Base-by-base conservation (phyloP, 1,284 basidiomycete genomes). In the Sporisorium sorghi region DNA sequence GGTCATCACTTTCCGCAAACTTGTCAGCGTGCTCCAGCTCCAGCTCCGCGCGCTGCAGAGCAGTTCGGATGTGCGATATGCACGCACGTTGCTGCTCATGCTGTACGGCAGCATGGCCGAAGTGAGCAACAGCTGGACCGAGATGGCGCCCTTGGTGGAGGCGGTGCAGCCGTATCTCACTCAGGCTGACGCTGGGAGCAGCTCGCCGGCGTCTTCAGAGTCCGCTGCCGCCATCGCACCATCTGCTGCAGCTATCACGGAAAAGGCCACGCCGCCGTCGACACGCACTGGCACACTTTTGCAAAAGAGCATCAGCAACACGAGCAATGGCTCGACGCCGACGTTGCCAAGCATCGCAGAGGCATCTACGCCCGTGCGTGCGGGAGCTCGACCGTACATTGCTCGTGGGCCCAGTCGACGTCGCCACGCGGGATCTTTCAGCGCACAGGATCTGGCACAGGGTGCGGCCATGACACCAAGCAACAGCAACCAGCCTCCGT, bases 31-130 rank as follows among this genome's bases (percentile, higher is more conserved):
- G 47, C 87, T 97, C 37, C 87, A 90, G 44, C 86, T 94, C 30
- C 94, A 97, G 84, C 88, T 96, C 56, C 91, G 91, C 78, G 85
- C 85, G 8, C 77, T 95, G 49, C 84, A 85, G 21, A 89, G 90
- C 23, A 88, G 89, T 49, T 91, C 92, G 64, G 95, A 99, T 83
- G 89, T 91, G 23, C 89, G 95, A 17, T 97, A 93, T 85, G 90
- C 94, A 32, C 88, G 96, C 33, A 93, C 93, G 73, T 89, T 98
- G 82, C 85, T 97, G 42, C 86, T 98, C 56, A 91, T 93, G 85
- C 88, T 99, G 28, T 95, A 94, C 80, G 95, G 94, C 6, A 92
- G 93, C 15, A 90, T 91, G 81, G 92, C 91, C 4, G 97, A 99
- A 85, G 90, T 98, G 47, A 90, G 91, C 1, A 88, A 89, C 76